phyloP scores from a whole-genome alignment of 441 rosid genomes.

The Eugenia klotzschiana region DNA sequence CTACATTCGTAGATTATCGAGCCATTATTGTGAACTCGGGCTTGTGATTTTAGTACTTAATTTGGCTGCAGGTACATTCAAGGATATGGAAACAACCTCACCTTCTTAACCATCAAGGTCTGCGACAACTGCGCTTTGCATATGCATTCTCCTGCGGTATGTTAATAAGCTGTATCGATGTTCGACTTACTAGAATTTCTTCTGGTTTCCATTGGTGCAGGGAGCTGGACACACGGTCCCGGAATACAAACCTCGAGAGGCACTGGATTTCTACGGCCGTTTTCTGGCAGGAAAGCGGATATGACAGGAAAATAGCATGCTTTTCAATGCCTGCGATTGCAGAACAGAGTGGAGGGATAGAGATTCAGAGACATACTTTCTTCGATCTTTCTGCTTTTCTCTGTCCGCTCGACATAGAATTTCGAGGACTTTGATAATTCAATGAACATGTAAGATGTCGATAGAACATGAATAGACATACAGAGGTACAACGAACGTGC shows the following conservation, averaged over 20 bases:
- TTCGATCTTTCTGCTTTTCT: neutral
- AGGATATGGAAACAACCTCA: slow-evolving; percentile 71
- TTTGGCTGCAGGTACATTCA: slow-evolving; percentile 36
- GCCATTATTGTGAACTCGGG: neutral
- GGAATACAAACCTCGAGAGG: slow-evolving; percentile 70
- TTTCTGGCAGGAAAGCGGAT: slow-evolving; percentile 47
- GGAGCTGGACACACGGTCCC: slow-evolving; percentile 91
- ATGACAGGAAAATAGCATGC: neutral
- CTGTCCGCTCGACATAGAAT: neutral
- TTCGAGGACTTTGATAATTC: neutral
- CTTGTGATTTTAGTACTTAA: neutral
- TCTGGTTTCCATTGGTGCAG: slow-evolving; percentile 19
- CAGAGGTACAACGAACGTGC: neutral
- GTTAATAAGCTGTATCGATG: neutral
- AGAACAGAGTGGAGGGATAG: neutral
- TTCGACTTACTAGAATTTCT: neutral
- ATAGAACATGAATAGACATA: neutral
- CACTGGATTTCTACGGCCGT: slow-evolving; percentile 59
- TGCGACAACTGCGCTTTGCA: neutral
- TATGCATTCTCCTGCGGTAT: neutral
- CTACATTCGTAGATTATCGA: neutral
- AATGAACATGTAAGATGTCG: neutral
- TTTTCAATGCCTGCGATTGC: neutral
- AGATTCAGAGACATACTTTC: neutral
- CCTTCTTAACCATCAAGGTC: slow-evolving; percentile 80